Conservation (phyloP, 2,329 filamentous ascomycete species). For the Rhytidhysteron rufulum region DNA sequence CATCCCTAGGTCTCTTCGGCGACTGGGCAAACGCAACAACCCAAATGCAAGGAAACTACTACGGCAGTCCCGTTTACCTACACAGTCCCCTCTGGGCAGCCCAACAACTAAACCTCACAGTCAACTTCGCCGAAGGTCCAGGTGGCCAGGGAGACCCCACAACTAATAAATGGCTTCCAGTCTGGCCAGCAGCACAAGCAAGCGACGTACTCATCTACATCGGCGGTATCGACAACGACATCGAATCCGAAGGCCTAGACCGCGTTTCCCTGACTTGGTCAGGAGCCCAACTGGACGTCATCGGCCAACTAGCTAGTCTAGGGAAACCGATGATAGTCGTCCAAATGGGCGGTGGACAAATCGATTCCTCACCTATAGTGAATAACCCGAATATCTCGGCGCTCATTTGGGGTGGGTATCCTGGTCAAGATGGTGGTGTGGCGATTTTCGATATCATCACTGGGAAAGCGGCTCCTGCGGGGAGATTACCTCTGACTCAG, state of each 20-base stretch:
- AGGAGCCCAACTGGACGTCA: slow-evolving; percentile 48
- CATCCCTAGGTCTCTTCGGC: slow-evolving; percentile 53
- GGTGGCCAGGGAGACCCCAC: slow-evolving; percentile 20
- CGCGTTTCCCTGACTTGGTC: slow-evolving; percentile 52
- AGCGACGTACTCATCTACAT: slow-evolving; percentile 54
- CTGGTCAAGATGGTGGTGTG: slow-evolving; percentile 56
- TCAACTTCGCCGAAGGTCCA: slow-evolving; percentile 43
- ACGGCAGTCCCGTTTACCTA: slow-evolving; percentile 53
- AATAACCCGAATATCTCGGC: slow-evolving; percentile 47
- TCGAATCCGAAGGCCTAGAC: slow-evolving; percentile 53
- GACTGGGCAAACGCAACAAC: slow-evolving; percentile 56
- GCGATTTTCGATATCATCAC: slow-evolving; percentile 54
- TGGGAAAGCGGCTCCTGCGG: slow-evolving; percentile 50
- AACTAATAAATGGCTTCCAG: slow-evolving; percentile 4
- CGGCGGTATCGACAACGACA: slow-evolving; percentile 52
- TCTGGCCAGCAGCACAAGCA: slow-evolving; percentile 31
- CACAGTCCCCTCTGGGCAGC: slow-evolving; percentile 53
- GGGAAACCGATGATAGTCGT: slow-evolving; percentile 52
- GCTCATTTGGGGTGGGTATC: slow-evolving; percentile 57
- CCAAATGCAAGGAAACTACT: slow-evolving; percentile 59
- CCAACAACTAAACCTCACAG: slow-evolving; percentile 42
- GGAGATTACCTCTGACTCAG: slow-evolving; percentile 53
- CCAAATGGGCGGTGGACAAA: slow-evolving; percentile 48
- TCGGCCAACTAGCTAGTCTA: slow-evolving; percentile 43
- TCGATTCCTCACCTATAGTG: slow-evolving; percentile 51